phyloP scores from a whole-genome alignment of 306 rosid species.

The Acacia crassicarpa region DNA sequence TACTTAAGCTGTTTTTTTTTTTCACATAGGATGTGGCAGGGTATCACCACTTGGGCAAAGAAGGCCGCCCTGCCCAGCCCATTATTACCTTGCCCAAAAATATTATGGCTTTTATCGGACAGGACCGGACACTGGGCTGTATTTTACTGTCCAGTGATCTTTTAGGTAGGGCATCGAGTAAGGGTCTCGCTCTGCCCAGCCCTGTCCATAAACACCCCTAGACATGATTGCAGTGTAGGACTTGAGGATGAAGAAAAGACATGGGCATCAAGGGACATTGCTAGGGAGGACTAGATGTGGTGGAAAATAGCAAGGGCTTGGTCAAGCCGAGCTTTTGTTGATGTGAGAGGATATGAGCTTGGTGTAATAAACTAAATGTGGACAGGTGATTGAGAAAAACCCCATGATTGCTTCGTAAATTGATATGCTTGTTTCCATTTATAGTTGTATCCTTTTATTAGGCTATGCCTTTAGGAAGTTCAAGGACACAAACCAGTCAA shows the following conservation, averaged over 20 bases:
- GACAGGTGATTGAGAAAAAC: conserved; percentile 37
- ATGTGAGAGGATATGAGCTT: conserved; percentile 53
- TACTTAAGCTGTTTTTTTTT: no score
- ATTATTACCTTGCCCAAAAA: no score
- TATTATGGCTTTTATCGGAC: no score
- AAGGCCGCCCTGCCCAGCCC: no score
- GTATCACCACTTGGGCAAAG: no score
- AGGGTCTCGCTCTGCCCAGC: no score
- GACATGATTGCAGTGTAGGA: conserved; percentile 74
- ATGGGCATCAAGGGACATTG: conserved; percentile 64
- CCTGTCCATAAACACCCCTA: no score
- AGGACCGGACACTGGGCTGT: no score
- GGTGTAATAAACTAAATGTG: conserved; percentile 49
- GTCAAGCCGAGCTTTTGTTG: conserved; percentile 48
- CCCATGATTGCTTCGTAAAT: conserved; percentile 33
- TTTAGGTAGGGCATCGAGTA: no score
- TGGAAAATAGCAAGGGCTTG: conserved; percentile 61
- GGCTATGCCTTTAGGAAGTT: neutral
- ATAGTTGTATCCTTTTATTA: neutral
- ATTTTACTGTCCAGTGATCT: no score
- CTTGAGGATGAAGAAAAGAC: conserved; percentile 74
- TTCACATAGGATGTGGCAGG: no score
- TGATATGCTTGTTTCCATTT: neutral
- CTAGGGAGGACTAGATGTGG: conserved; percentile 56
- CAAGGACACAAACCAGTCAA: neutral